Conservation (phyloP, 805 yeast genomes). For the Wickerhamiella slavikovae region DNA sequence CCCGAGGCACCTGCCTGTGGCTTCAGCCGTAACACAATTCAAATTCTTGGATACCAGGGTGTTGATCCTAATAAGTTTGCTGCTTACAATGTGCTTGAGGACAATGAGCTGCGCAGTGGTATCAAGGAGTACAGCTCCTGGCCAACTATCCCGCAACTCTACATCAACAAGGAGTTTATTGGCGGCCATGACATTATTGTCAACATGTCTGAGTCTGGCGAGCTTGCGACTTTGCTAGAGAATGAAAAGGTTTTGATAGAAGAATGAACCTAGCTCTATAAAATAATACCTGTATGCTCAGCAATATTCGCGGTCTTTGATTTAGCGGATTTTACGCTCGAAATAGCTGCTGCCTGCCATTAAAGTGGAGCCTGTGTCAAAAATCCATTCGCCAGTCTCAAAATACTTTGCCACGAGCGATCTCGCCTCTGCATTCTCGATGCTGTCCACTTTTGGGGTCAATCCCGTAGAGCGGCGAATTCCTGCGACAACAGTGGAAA, state of each 20-base stretch:
- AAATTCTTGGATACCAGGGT: constrained; percentile 85
- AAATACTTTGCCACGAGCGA: constrained; percentile 38
- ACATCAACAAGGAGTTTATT: constrained; percentile 68
- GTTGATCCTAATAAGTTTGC: constrained; percentile 94
- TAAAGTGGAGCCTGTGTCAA: constrained; percentile 49
- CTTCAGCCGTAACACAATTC: constrained; percentile 86
- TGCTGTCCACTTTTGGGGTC: constrained; percentile 28
- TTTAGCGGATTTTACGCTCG: constrained; percentile 18
- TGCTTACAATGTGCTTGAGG: constrained; percentile 90
- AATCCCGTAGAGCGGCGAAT: constrained; percentile 68
- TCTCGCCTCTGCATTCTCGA: constrained; percentile 28
- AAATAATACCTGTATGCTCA: neutral
- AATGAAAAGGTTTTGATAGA: constrained; percentile 60
- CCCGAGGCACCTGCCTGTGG: constrained; percentile 98
- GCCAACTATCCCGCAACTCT: constrained; percentile 98
- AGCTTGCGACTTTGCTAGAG: constrained; percentile 67
- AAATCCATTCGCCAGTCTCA: constrained; percentile 65
- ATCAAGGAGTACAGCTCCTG: constrained; percentile 88
- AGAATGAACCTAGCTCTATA: constrained; percentile 25
- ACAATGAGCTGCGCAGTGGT: constrained; percentile 81
- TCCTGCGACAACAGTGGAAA: constrained; percentile 72
- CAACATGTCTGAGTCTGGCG: constrained; percentile 76
- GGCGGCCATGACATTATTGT: constrained; percentile 96
- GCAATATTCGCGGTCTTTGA: neutral
- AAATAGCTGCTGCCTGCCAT: constrained; percentile 60